Percentiles rank a stretch among this genome's conserved stretches.
phyloP scores from a whole-genome alignment of 805 yeast genomes.

The Candida xiaguanensis region DNA sequence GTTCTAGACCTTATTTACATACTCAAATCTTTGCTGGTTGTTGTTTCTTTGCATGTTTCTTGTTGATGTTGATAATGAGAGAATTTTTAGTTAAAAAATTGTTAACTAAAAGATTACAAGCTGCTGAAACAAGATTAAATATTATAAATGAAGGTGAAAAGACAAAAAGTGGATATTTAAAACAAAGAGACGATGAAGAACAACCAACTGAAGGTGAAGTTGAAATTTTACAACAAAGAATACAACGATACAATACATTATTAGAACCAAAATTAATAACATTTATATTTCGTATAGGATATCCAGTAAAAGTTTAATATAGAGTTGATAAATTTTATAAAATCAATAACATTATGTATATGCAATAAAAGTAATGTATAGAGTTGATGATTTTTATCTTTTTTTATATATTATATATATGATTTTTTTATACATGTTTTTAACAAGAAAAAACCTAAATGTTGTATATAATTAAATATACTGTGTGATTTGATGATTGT shows the following conservation, averaged over 20 bases:
- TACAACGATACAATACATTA: constrained; percentile 16
- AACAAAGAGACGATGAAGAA: constrained; percentile 1
- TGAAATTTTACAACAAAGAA: constrained; percentile 15
- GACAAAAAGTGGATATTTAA: constrained; percentile 12
- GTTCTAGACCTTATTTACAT: constrained; percentile 47
- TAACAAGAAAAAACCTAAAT: constrained; percentile 7
- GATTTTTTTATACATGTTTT: constrained; percentile 6
- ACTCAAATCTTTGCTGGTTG: constrained; percentile 61
- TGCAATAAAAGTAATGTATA: no score
- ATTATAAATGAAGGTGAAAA: constrained; percentile 4
- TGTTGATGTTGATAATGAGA: constrained; percentile 46
- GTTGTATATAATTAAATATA: constrained; percentile 7
- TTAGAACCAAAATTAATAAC: constrained; percentile 7
- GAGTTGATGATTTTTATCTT: constrained; percentile 4
- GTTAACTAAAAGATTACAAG: constrained; percentile 18
- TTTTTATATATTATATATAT: constrained; percentile 4
- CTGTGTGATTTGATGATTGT: constrained; percentile 6
- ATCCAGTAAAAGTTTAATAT: constrained; percentile 20
- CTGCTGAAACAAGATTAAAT: constrained; percentile 5
- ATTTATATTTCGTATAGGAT: constrained; percentile 16
- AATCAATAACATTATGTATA: no score
- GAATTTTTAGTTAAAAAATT: constrained; percentile 48
- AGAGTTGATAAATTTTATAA: no score
- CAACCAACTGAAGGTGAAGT: constrained; percentile 12
- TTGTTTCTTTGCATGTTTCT: constrained; percentile 39